Evolutionary conservation across 805 yeast genomes (phyloP), one percentile per base, ranked within the genome.

Genomic region (Suhomyces sp.): DNA sequence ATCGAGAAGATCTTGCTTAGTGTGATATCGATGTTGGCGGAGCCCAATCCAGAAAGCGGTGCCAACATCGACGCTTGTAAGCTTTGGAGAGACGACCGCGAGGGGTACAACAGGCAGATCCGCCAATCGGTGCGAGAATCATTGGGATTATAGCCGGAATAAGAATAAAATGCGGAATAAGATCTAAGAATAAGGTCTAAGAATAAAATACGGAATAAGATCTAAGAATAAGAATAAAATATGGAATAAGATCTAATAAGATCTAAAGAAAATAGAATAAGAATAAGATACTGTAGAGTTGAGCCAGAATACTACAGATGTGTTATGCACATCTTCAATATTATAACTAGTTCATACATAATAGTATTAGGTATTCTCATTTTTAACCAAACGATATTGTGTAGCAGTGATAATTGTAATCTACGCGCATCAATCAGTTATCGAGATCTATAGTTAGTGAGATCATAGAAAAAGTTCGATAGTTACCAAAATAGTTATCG

Each of bases 21-120:
- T 69, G 98, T 94, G 22, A 84, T 92, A 80, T 88, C 96, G 63
- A 92, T 94, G 97, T 78, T 94, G 55, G 96, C 97, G 24, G 97
- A 94, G 70, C 98, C 99, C 2, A 94, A 94, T 65, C 87, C 89
- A 31, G 97, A 93, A 69, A 88, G 96, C 62, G 98, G 97, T 9
- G 99, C 99, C 48, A 90, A 94, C 63, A 81, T 82, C 29, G 87
- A 83, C 57, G 87, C 86, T 1, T 83, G 88, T 61, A 91, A 91
- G 69, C 78, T 94, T 56, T 93, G 97, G 96, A 80, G 99, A 69
- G 96, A 90, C 59, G 77, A 90, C 67, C 79, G 92, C 53, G 80
- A 73, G 2, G 86, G 80, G 58, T 94, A 84, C 66, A 81, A 86
- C 60, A 70, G 72, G 52, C 81, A 79, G 48, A 94, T 94, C 5